Evolutionary conservation across 768 basidiomycete species (phyloP), one percentile per base, ranked within the genome.

Genomic region (Dioszegia hungarica): DNA sequence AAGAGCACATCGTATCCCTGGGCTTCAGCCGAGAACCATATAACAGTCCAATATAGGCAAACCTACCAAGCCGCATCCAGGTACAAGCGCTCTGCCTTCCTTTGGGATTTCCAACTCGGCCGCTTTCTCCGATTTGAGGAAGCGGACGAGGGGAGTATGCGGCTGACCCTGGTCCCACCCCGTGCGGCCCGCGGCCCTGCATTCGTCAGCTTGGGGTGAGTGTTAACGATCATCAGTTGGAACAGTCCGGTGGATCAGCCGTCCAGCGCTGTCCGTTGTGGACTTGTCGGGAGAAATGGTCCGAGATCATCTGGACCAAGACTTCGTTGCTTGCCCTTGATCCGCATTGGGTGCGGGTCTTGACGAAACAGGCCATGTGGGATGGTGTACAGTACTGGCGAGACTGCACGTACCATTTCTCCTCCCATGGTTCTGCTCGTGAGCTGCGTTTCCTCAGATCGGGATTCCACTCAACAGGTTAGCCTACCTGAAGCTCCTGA

Each of bases 1-100:
- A 64, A 40, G 27, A 64, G 44, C 0, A 74, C 64, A 47, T 74
- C 73, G 46, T 74, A 72, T 1, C 73, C 73, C 72, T 74, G 29
- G 12, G 1, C 45, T 41, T 39, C 3, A 59, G 8, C 31, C 14
- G 31, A 6, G 57, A 22, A 20, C 31, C 12, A 19, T 14, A 15
- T 19, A 46, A 20, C 22, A 6, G 29, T n/a, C n/a, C n/a, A n/a
- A n/a, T n/a, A 14, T 29, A 19, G 17, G 25, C 15, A 15, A 27
- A 47, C 59, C 28, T 37, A 69, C 67, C 22, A 46, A 56, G 20
- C 68, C 68, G 34, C 68, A 66, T 6, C 64, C 68, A 8, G 68
- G 68, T 14, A 70, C 55, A 8, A 70, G 29, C 4, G 64, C 68
- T 54, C 37, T 46, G 11, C 68, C 68, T 8, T 29, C 34, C 9